phyloP scores from a whole-genome alignment of 257 asterid genomes.

The Przewalskia tangutica region DNA sequence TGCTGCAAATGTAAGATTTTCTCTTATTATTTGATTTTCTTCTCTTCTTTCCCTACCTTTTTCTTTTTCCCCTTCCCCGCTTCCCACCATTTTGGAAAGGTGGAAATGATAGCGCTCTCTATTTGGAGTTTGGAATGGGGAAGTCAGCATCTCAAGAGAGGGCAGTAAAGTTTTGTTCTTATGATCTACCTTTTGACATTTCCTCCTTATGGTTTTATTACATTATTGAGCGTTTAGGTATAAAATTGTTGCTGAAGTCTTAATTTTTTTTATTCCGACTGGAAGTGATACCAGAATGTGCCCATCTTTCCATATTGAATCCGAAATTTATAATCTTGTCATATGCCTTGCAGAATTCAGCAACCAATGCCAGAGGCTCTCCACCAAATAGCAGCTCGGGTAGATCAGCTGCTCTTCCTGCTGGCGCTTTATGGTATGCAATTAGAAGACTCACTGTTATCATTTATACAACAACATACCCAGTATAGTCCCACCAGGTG shows the following conservation, averaged over 20 bases:
- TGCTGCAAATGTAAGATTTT: slow-evolving; percentile 58
- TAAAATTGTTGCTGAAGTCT: neutral
- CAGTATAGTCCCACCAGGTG: no score
- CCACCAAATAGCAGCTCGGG: slow-evolving; percentile 87
- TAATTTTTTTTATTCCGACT: neutral
- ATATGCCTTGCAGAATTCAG: slow-evolving; percentile 24
- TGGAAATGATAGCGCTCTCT: neutral
- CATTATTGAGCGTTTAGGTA: neutral
- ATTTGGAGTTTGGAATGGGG: neutral
- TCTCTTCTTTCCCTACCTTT: neutral
- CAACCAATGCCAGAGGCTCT: slow-evolving; percentile 23
- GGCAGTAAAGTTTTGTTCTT: neutral
- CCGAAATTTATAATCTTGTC: neutral
- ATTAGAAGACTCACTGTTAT: slow-evolving; percentile 10
- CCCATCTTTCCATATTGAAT: neutral
- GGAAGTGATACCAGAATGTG: neutral
- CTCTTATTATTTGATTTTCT: neutral
- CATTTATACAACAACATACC: no score
- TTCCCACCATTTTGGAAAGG: neutral
- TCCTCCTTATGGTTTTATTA: neutral
- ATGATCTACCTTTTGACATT: neutral
- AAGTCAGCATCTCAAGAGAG: neutral
- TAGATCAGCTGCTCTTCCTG: slow-evolving; percentile 87
- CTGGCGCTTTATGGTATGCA: slow-evolving; percentile 82
- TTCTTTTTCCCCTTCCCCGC: neutral